Percentiles rank a stretch among this genome's conserved stretches.
phyloP scores from a whole-genome alignment of 2,329 filamentous ascomycete species.

The Fusarium robinianum region DNA sequence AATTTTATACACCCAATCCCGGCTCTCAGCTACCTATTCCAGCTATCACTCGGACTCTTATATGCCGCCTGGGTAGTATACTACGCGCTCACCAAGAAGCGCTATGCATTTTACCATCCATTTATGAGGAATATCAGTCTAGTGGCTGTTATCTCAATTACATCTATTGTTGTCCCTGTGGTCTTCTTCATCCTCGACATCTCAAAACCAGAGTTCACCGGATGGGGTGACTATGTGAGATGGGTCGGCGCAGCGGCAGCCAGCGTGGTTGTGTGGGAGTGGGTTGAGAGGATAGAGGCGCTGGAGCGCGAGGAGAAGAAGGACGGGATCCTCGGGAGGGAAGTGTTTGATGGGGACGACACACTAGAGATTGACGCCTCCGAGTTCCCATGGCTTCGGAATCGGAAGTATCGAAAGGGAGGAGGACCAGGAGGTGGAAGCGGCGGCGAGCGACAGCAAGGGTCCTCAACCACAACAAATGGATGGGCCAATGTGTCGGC shows the following conservation, averaged over 20 bases:
- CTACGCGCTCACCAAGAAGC: constrained; percentile 88
- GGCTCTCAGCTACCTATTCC: constrained; percentile 87
- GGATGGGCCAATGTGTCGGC: constrained; percentile 38
- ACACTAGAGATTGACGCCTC: constrained; percentile 71
- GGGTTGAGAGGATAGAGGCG: constrained; percentile 93
- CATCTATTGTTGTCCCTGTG: constrained; percentile 84
- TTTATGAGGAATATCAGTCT: constrained; percentile 89
- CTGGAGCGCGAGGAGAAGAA: constrained; percentile 92
- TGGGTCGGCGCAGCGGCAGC: constrained; percentile 96
- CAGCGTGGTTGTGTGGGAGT: constrained; percentile 97
- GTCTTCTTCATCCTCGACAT: constrained; percentile 95
- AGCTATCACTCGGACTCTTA: constrained; percentile 80
- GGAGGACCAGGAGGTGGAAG: constrained; percentile 28
- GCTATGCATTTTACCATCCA: constrained; percentile 87
- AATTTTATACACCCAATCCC: constrained; percentile 89
- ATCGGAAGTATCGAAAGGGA: constrained; percentile 44
- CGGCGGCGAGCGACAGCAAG: constrained; percentile 20
- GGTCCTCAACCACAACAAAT: constrained; percentile 23
- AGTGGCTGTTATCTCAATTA: constrained; percentile 76
- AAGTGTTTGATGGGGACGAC: constrained; percentile 93
- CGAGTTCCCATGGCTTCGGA: constrained; percentile 54
- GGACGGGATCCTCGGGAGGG: constrained; percentile 86
- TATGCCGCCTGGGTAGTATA: constrained; percentile 95
- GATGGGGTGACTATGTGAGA: constrained; percentile 92
- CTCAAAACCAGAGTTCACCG: constrained; percentile 79